Evolutionary conservation across 345 rosid species (phyloP).

Genomic region (Eucalyptus leucophloia): DNA sequence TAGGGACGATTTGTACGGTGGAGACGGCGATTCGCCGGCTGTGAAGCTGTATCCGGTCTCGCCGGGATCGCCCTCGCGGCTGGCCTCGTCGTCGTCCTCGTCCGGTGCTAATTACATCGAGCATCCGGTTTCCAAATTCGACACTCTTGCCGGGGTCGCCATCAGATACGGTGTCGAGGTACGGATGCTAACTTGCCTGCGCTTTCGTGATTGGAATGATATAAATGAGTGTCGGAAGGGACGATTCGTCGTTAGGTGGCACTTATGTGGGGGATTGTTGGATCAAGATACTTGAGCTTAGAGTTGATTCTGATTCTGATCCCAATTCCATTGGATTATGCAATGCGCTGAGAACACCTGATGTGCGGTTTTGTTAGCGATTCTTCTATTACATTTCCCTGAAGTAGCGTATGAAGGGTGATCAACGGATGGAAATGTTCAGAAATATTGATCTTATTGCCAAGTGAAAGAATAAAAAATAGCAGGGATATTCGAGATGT

Average conservation of each 20-base stretch:
- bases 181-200: background rate
- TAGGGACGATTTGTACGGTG: constrained; percentile 6
- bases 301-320: background rate
- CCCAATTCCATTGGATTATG: background rate
- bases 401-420: background rate
- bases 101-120: constrained; percentile 28
- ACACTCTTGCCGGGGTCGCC: constrained; percentile 93
- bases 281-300: background rate
- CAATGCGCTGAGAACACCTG: background rate
- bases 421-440: background rate
- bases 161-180: constrained; percentile 96
- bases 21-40: background rate
- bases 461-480: background rate
- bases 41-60: constrained; percentile 6
- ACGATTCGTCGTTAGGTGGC: background rate
- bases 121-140: constrained; percentile 63
- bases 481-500: background rate
- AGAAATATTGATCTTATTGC: background rate
- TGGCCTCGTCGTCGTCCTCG: constrained; percentile 1
- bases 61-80: constrained; percentile 16
- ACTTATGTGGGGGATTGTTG: background rate
- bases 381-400: background rate
- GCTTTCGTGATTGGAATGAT: background rate
- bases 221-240: background rate
- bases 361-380: background rate